phyloP scores from a whole-genome alignment of 1,284 basidiomycete genomes.

The Apiotrichum brassicae region DNA sequence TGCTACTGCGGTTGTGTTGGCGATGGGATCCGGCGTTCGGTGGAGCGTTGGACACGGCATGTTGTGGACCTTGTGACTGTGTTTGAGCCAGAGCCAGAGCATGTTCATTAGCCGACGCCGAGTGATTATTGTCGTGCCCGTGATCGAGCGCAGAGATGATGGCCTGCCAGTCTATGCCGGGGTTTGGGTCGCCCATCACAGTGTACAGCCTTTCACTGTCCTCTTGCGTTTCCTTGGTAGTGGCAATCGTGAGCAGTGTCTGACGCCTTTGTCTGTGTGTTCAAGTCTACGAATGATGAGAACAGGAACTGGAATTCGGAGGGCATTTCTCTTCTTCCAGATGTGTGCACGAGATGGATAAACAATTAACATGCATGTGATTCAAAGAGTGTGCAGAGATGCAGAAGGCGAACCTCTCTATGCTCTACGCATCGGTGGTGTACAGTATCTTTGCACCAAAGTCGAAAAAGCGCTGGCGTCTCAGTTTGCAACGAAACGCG shows the following conservation, averaged over 20 bases:
- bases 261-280: background rate
- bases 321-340: background rate
- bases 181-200: background rate
- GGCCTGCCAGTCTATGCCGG: constrained; percentile 11
- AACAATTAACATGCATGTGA: too few species aligned
- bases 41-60: background rate
- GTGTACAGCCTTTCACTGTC: too few species aligned
- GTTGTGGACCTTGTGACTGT: background rate
- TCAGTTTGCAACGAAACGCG: background rate
- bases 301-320: constrained; percentile 1
- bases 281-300: background rate
- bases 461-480: too few species aligned
- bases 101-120: background rate
- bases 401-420: too few species aligned
- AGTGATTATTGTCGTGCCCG: background rate
- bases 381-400: too few species aligned
- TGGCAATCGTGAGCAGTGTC: too few species aligned
- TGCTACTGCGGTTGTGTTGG: background rate
- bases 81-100: background rate
- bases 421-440: too few species aligned
- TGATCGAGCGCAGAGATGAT: constrained; percentile 7
- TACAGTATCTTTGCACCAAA: too few species aligned
- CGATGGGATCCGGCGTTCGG: background rate
- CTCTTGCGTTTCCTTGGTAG: too few species aligned
- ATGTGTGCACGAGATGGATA: background rate